phyloP scores from a whole-genome alignment of 176 grass and related monocot genomes.

The Oryza rufipogon region DNA sequence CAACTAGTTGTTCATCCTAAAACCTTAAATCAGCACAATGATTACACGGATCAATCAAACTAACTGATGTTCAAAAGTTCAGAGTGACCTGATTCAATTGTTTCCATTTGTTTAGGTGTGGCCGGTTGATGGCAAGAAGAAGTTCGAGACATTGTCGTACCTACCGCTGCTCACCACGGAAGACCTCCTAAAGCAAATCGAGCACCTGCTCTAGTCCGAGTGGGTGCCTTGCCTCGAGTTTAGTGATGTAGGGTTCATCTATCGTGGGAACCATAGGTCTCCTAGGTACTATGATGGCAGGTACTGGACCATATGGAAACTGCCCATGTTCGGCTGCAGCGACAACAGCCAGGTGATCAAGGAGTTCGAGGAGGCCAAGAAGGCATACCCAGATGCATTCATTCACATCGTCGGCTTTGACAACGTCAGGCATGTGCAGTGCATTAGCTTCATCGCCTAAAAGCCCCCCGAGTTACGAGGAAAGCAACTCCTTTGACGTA shows the following conservation, averaged over 20 bases:
- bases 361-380: constrained; percentile 62
- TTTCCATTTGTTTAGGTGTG: constrained; percentile 52
- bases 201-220: constrained; percentile 62
- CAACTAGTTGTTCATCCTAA: too few relatives aligned
- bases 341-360: constrained; percentile 59
- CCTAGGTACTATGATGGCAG: constrained; percentile 78
- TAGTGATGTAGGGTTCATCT: constrained; percentile 61
- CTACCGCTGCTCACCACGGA: constrained; percentile 49
- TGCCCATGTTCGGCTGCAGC: constrained; percentile 87
- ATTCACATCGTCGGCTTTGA: constrained; percentile 71
- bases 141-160: constrained; percentile 92
- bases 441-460: constrained; percentile 72
- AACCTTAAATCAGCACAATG: too few relatives aligned
- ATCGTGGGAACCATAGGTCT: constrained; percentile 46
- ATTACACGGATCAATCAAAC: too few relatives aligned
- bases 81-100: neutral
- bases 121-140: constrained; percentile 61
- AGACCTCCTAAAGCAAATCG: constrained; percentile 65
- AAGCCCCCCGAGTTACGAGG: constrained; percentile 46
- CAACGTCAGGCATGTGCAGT: constrained; percentile 68
- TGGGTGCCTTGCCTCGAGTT: constrained; percentile 91
- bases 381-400: constrained; percentile 47
- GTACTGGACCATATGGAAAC: constrained; percentile 98
- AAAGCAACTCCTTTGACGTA: neutral
- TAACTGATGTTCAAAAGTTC: too few relatives aligned